Evolutionary conservation across 2,329 filamentous ascomycete genomes (phyloP).

Genomic region (Alternaria infectoria): DNA sequence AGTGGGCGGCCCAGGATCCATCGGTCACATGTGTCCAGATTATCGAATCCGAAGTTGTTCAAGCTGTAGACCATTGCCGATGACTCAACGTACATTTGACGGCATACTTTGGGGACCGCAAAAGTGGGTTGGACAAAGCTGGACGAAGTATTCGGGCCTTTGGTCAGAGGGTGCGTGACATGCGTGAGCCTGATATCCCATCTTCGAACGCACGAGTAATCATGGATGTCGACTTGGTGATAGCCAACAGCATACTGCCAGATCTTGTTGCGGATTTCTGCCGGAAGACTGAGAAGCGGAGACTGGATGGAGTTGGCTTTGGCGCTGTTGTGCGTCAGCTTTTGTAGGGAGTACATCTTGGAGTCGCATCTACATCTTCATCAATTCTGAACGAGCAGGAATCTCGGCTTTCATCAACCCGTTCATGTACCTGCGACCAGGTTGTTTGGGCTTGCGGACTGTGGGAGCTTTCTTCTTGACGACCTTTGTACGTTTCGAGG

Average conservation of each 20-base stretch:
- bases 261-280: conserved; percentile 20
- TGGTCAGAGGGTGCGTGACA: not conserved
- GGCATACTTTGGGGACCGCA: conserved; percentile 9
- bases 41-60: conserved; percentile 12
- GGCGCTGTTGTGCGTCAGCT: conserved; percentile 1
- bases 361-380: conserved; percentile 2
- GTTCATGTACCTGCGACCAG: not conserved
- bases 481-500: not conserved
- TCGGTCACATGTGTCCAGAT: not conserved
- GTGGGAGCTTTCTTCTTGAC: not conserved
- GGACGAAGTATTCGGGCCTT: not conserved
- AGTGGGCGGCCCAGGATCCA: conserved; percentile 14
- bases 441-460: not conserved
- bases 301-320: conserved; percentile 14
- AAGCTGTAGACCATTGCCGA: conserved; percentile 11
- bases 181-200: not conserved
- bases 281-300: conserved; percentile 19
- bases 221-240: conserved; percentile 1
- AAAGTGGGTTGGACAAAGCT: not conserved
- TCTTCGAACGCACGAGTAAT: not conserved
- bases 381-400: not conserved
- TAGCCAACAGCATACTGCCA: conserved; percentile 14
- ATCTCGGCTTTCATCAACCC: conserved; percentile 5
- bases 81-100: conserved; percentile 18
- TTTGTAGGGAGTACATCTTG: not conserved